These are phyloP conservation scores for Microdochium nivale DNA, from an alignment of 2,329 filamentous ascomycete species.

Conservation along the genomic window DNA sequence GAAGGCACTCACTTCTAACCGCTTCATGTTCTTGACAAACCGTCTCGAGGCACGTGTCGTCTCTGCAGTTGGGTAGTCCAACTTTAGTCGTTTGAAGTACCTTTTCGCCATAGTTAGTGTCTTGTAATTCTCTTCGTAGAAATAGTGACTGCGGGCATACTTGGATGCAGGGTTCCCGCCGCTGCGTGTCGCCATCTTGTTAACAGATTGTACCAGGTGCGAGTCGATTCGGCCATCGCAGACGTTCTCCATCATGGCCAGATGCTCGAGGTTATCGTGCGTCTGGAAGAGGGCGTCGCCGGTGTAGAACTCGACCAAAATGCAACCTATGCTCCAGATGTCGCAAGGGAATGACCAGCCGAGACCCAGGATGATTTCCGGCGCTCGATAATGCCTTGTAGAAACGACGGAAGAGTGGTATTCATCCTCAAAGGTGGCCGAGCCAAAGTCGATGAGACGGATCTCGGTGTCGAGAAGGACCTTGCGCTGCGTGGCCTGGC, in stretches of 20 bases:
- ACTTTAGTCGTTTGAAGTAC: conserved; percentile 57
- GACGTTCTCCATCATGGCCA: conserved; percentile 70
- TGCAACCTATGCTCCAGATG: conserved; percentile 68
- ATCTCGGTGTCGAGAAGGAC: conserved; percentile 63
- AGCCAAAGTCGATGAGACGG: conserved; percentile 62
- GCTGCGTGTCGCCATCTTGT: conserved; percentile 46
- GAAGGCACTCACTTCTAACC: conserved; percentile 42
- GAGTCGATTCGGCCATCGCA: conserved; percentile 50
- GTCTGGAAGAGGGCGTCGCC: conserved; percentile 65
- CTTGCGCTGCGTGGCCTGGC: conserved; percentile 53
- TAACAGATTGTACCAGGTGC: conserved; percentile 47
- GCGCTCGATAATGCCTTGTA: conserved; percentile 61
- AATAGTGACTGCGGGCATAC: conserved; percentile 27
- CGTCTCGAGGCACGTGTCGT: conserved; percentile 56
- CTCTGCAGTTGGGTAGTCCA: conserved; percentile 57
- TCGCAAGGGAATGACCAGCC: conserved; percentile 67
- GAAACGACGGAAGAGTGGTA: conserved; percentile 66
- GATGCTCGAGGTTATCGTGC: conserved; percentile 62
- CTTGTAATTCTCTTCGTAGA: conserved; percentile 12
- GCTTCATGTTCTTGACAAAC: conserved; percentile 68
- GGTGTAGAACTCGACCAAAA: conserved; percentile 64
- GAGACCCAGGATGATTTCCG: conserved; percentile 62
- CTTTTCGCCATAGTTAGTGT: conserved; percentile 25
- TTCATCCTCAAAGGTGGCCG: conserved; percentile 64
- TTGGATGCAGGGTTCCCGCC: conserved; percentile 55